phyloP scores from a whole-genome alignment of 139 green algal genomes.

The Picochlorum sp. region DNA sequence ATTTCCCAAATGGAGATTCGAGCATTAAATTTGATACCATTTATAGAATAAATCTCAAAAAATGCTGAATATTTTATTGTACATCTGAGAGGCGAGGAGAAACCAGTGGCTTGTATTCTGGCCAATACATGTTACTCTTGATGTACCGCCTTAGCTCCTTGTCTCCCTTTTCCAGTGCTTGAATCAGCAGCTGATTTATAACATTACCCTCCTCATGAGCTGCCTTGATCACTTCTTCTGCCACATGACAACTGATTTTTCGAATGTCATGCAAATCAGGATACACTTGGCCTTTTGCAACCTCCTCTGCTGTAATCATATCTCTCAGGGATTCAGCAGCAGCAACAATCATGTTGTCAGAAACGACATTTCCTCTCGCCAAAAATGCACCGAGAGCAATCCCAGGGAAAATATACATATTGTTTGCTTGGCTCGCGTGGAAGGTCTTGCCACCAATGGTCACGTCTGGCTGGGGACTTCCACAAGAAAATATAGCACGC shows the following conservation, averaged over 20 bases:
- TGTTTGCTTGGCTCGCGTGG: slow-evolving; percentile 58
- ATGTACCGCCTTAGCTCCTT: slow-evolving; percentile 15
- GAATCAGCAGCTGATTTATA: slow-evolving; percentile 10
- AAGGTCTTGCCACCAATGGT: slow-evolving; percentile 24
- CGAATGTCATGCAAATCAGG: slow-evolving; percentile 27
- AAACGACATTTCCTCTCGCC: slow-evolving; percentile 25
- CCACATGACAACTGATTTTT: slow-evolving; percentile 42
- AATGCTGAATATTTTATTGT: neutral
- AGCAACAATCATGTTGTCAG: slow-evolving; percentile 53
- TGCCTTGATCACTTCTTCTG: slow-evolving; percentile 49
- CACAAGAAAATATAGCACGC: slow-evolving; percentile 62
- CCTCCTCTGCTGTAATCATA: slow-evolving; percentile 48
- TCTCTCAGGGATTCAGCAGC: slow-evolving; percentile 44
- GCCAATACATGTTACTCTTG: slow-evolving; percentile 20
- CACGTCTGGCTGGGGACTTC: slow-evolving; percentile 55
- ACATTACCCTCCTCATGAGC: slow-evolving; percentile 40
- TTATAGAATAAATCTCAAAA: neutral
- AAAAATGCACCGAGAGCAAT: slow-evolving; percentile 46
- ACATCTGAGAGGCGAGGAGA: neutral
- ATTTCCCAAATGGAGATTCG: too few relatives aligned
- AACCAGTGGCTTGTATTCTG: slow-evolving; percentile 9
- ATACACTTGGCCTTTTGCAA: slow-evolving; percentile 37
- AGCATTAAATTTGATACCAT: neutral
- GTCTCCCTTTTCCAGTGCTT: slow-evolving; percentile 5
- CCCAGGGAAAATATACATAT: slow-evolving; percentile 67